Percentiles rank a stretch among this genome's conserved stretches.
Evolutionary conservation across 495 filamentous ascomycete species (phyloP).

Genomic region (Penicillium manginii): DNA sequence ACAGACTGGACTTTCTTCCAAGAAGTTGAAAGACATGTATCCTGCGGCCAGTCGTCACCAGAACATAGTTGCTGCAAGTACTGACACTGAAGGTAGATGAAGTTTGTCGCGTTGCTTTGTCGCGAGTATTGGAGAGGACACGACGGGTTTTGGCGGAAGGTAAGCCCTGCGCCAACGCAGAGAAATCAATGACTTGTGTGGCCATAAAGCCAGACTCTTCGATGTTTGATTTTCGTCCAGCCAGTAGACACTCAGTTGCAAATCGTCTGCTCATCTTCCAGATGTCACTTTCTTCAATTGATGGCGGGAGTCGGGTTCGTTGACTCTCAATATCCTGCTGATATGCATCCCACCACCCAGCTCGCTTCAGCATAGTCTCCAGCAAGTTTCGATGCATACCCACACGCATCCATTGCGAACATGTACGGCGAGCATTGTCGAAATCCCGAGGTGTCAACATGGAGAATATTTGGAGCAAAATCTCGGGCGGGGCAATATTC

Average conservation of each 20-base stretch:
- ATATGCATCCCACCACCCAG: constrained; percentile 62
- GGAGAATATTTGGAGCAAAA: constrained; percentile 61
- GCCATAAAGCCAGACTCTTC: constrained; percentile 48
- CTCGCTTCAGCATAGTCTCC: constrained; percentile 55
- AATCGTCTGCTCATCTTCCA: constrained; percentile 64
- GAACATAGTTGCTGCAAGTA: constrained; percentile 61
- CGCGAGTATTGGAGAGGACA: neutral
- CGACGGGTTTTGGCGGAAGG: constrained; percentile 15
- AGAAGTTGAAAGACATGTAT: constrained; percentile 65
- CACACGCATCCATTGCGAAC: constrained; percentile 66
- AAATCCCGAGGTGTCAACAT: constrained; percentile 64
- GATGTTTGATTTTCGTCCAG: constrained; percentile 51
- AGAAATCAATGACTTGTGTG: constrained; percentile 40
- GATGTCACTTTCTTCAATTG: constrained; percentile 41
- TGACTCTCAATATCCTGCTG: constrained; percentile 38
- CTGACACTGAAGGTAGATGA: constrained; percentile 56
- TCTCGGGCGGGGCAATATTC: constrained; percentile 60
- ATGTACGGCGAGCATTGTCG: constrained; percentile 66
- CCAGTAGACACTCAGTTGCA: constrained; percentile 62
- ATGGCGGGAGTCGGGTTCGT: constrained; percentile 15
- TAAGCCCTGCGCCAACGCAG: constrained; percentile 26
- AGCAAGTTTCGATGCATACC: constrained; percentile 61
- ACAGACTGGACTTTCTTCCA: constrained; percentile 25
- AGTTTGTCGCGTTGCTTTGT: neutral
- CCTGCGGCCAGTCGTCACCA: constrained; percentile 59